Conservation (phyloP, 2,329 filamentous ascomycete species). For the Thielaviopsis populi region DNA sequence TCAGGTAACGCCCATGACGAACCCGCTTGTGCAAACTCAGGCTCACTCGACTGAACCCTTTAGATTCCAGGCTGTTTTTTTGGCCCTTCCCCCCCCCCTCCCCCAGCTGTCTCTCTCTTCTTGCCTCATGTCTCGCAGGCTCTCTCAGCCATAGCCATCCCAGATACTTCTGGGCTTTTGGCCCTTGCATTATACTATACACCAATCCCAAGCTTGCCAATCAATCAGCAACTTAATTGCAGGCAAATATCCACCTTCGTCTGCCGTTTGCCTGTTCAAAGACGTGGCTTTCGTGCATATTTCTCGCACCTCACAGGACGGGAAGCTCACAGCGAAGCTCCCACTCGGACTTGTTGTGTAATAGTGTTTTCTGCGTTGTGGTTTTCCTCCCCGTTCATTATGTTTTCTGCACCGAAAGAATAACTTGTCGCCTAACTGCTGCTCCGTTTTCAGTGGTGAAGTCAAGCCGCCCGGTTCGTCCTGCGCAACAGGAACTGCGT, state of each 20-base stretch:
- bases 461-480: background rate
- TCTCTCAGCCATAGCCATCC: background rate
- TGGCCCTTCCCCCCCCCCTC: background rate
- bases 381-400: background rate
- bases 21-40: no score
- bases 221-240: background rate
- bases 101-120: no score
- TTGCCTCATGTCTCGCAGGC: no score
- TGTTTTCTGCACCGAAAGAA: background rate
- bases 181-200: background rate
- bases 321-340: background rate
- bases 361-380: background rate
- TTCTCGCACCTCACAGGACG: background rate
- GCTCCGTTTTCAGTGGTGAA: background rate
- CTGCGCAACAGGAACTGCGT: background rate
- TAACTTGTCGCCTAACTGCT: no score
- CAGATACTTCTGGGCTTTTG: conserved; percentile 3
- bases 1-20: no score
- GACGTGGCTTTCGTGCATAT: background rate
- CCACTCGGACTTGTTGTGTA: background rate
- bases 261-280: background rate
- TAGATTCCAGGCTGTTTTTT: background rate
- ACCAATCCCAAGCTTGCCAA: background rate
- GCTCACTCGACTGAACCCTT: background rate
- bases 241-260: background rate